A percentile compares a stretch with the other conserved stretches of the same genome.
These are phyloP conservation scores for Pachyrhizus erosus DNA, from an alignment of 306 rosid genomes.

Conservation along the genomic window DNA sequence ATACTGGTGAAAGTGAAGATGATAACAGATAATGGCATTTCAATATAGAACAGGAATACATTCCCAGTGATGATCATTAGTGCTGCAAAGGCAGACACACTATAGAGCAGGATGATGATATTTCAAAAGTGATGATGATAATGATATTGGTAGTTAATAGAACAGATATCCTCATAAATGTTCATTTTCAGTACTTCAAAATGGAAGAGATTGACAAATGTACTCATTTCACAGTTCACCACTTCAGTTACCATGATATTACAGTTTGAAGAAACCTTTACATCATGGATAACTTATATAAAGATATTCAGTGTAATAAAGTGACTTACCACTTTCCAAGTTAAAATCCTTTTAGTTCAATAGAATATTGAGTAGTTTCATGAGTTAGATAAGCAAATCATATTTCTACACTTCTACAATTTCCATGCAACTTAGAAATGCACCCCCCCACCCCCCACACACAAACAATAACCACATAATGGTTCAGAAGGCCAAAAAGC, in stretches of 20 bases:
- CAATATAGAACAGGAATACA: neutral
- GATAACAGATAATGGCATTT: neutral
- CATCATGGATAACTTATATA: neutral
- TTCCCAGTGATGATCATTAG: neutral
- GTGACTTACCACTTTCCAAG: constrained; percentile 10
- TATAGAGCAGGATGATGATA: neutral
- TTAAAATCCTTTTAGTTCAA: constrained; percentile 22
- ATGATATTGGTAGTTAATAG: neutral
- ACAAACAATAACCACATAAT: neutral
- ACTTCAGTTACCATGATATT: constrained; percentile 1
- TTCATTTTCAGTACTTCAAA: neutral
- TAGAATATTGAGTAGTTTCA: neutral
- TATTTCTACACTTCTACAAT: neutral
- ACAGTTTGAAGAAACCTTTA: constrained; percentile 18
- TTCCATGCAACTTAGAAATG: neutral
- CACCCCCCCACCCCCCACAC: too few relatives aligned
- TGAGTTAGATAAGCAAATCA: constrained; percentile 1
- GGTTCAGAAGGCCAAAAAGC: constrained; percentile 10
- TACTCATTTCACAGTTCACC: neutral
- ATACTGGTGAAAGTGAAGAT: constrained; percentile 2
- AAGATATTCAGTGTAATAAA: neutral
- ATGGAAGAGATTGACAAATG: neutral
- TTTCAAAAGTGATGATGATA: neutral
- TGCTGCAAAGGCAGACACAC: neutral
- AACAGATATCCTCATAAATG: neutral